Percentiles rank a stretch among this genome's conserved stretches.
These are phyloP conservation scores for Bertia moriformis DNA, from an alignment of 2,329 filamentous ascomycete genomes.

Conservation along the genomic window DNA sequence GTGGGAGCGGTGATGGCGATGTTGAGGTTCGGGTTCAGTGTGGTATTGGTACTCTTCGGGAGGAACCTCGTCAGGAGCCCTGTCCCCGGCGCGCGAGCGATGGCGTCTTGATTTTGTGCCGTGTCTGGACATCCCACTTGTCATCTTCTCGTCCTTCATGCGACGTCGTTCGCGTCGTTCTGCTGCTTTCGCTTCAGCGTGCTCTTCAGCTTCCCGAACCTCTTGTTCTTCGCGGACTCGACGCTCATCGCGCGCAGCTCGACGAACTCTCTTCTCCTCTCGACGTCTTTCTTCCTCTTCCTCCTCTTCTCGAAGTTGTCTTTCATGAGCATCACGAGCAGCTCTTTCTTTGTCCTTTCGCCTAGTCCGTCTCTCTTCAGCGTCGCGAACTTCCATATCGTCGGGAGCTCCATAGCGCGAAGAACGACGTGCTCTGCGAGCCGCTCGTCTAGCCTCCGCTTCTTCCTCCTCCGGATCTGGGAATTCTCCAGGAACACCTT, in stretches of 20 bases:
- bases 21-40: background rate
- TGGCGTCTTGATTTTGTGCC: background rate
- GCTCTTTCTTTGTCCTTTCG: conserved; percentile 5
- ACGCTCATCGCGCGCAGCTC: conserved; percentile 7
- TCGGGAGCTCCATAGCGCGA: background rate
- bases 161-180: background rate
- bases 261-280: conserved; percentile 15
- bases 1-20: background rate
- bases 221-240: background rate
- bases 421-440: conserved; percentile 16
- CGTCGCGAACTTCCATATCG: background rate
- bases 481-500: conserved; percentile 16
- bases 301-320: conserved; percentile 9
- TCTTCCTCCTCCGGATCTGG: conserved; percentile 21
- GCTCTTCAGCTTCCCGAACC: background rate
- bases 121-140: background rate
- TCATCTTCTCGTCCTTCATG: background rate
- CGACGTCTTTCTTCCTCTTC: conserved; percentile 14
- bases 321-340: conserved; percentile 1
- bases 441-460: conserved; percentile 21
- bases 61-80: background rate
- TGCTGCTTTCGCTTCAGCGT: background rate
- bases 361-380: conserved; percentile 7
- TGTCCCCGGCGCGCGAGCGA: background rate
- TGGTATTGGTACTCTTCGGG: no score